These are phyloP conservation scores for Gossypium turneri DNA, from an alignment of 345 rosid genomes.

Conservation along the genomic window DNA sequence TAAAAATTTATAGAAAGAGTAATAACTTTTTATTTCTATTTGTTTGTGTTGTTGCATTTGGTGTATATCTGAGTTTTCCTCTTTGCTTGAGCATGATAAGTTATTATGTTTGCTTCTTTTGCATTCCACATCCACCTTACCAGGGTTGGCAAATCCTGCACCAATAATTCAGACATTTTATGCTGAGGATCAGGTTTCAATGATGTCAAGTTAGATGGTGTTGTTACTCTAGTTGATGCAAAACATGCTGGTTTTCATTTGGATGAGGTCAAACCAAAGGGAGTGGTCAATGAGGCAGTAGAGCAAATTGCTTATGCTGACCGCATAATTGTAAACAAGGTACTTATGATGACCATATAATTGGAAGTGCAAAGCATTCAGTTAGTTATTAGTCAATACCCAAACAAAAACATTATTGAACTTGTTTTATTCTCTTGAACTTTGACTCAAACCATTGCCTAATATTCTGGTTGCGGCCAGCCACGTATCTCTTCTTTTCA, in stretches of 20 bases:
- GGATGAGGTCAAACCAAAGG: conserved; percentile 81
- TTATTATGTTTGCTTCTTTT: neutral
- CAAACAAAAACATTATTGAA: neutral
- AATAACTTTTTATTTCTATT: neutral
- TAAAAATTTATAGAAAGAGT: neutral
- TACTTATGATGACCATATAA: conserved; percentile 11
- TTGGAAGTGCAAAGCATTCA: neutral
- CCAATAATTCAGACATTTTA: conserved; percentile 97
- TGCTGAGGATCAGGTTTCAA: conserved; percentile 72
- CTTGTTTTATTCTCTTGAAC: neutral
- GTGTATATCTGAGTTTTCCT: neutral
- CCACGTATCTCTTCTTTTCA: neutral
- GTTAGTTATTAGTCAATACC: neutral
- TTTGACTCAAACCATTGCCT: neutral
- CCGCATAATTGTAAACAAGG: conserved; percentile 87
- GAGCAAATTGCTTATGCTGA: conserved; percentile 99
- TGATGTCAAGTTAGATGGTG: conserved; percentile 92
- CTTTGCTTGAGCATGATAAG: neutral
- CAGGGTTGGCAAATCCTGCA: conserved; percentile 97
- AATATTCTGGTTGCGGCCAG: neutral
- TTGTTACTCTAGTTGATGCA: conserved; percentile 92
- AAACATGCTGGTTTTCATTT: conserved; percentile 84
- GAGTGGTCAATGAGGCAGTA: conserved; percentile 92
- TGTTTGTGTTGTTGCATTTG: neutral
- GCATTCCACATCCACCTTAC: conserved; percentile 13